Base-by-base conservation (phyloP, 202 grass and related monocot species). In the Musa balbisiana region DNA sequence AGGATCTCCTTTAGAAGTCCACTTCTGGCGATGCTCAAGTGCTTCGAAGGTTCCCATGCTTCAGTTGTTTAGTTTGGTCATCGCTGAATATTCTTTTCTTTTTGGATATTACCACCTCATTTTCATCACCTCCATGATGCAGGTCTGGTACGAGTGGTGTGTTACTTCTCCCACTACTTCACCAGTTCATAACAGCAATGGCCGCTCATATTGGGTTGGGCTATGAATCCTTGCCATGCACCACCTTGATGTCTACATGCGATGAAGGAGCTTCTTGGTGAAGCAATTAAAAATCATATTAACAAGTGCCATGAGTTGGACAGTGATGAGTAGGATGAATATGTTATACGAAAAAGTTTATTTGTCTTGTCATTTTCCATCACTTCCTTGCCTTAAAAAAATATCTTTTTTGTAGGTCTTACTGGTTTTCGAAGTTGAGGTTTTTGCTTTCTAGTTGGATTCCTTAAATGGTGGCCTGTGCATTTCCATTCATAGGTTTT, bases 71-170 rank as follows among this genome's bases (percentile, higher is more conserved):
- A 33, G 22, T 70, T 83, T 50, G 69, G 55, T 0, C 12, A 51
- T 67, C 13, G 15, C 22, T 33, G 54, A 49, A 12, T 62, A 11
- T 52, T 69, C 71, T 58, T 12, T 69, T 27, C 24, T 71, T 55
- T 1, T 29, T 55, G 71, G 26, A 68, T 53, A 19, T 55, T 50
- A 3, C 53, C 11, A 11, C 26, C 22, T 13, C 19, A 51, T 19
- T 63, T 74, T 13, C 52, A 78, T 43, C 33, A 27, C 33, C 49
- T 53, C 20, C 12, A 27, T 82, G 9, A 19, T 78, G 12, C 83
- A 99, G 96, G 96, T 95, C 74, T 99, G 96, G 96, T 99, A 99
- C 2, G 96, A 99, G 76, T 99, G 96, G 96, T 85, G 87, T 72
- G 89, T 95, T 78, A 92, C 76, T 53, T 75, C 76, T 0, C 89